Base-by-base conservation (phyloP, 306 rosid genomes). In the Gynostemma pentaphyllum region DNA sequence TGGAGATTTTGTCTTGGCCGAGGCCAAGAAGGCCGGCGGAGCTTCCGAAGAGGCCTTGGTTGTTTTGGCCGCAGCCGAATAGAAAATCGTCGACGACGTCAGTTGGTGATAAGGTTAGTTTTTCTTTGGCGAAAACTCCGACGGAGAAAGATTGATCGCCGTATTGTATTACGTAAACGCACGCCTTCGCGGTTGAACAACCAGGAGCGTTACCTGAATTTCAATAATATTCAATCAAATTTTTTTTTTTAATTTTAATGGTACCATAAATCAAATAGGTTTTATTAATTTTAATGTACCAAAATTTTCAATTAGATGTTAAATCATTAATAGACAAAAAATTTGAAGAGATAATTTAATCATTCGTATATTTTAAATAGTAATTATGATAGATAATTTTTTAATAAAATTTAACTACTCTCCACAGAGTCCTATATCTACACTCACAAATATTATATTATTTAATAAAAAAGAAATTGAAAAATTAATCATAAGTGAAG, bases 51-150 rank as follows among this genome's bases (percentile, higher is more conserved):
- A 76, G 77, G 18, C 96, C 96, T 0, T 68, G 55, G 73, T 89
- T 85, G 70, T 89, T 28, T 24, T 89, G 87, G 75, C 96, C 96
- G 30, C 96, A 89, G 0, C 91, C 96, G 16, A 89, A 81, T 30
- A 83, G 44, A 70, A 81, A 83, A 5, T 48, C 18, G 0, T 68
- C 41, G 23, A 81, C 3, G 15, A 70, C 57, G 14, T 83, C 77
- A 0, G 59, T 19, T 1, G 75, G 0, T 0, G 88, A 53, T 1
- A 89, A 14, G 0, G 75, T 72, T 2, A 89, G 64, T 8, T 60
- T 76, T 36, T 89, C 96, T 9, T 59, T 78, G 14, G 74, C 52
- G 13, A 89, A 80, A 50, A 60, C 80, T 5, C 96, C 96, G 1
- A 40, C 41, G 1, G 96, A 80, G 46, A 53, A 86, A 0, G 96